phyloP scores from a whole-genome alignment of 108 stramenopile species.

The Schizochytrium sp. region DNA sequence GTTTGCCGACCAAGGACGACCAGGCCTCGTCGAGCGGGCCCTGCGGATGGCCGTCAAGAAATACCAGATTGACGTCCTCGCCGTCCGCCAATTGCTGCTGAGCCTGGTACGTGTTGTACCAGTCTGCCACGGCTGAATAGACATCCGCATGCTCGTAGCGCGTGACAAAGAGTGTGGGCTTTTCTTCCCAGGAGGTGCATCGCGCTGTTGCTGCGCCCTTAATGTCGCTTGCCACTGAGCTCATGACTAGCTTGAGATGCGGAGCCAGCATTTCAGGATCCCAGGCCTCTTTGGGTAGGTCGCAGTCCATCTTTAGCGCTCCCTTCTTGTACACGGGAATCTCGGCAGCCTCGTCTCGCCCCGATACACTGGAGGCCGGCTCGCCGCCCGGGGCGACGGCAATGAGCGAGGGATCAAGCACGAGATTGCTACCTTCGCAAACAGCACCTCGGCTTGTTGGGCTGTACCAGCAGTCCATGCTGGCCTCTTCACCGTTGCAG shows the following conservation, averaged over 20 bases:
- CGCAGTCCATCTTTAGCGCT: background rate
- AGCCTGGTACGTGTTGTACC: background rate
- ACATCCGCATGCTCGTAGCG: background rate
- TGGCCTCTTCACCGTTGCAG: background rate
- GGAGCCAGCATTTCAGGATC: background rate
- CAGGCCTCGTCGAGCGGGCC: background rate
- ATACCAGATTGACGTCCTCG: background rate
- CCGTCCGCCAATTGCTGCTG: background rate
- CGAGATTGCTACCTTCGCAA: background rate
- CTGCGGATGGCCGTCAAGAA: background rate
- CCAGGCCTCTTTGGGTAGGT: background rate
- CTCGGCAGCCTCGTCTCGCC: background rate
- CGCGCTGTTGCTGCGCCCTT: background rate
- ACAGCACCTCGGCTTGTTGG: background rate
- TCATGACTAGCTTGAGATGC: background rate
- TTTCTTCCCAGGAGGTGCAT: background rate
- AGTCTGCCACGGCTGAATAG: background rate
- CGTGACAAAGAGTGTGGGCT: background rate
- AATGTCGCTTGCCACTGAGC: background rate
- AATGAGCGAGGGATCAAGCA: background rate
- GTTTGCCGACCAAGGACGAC: background rate
- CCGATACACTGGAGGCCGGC: background rate
- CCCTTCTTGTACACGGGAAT: background rate
- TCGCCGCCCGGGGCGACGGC: background rate
- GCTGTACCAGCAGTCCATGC: constrained; percentile 4